Conservation (phyloP, 78 protist genomes). For the Speleostelium caveatum region DNA sequence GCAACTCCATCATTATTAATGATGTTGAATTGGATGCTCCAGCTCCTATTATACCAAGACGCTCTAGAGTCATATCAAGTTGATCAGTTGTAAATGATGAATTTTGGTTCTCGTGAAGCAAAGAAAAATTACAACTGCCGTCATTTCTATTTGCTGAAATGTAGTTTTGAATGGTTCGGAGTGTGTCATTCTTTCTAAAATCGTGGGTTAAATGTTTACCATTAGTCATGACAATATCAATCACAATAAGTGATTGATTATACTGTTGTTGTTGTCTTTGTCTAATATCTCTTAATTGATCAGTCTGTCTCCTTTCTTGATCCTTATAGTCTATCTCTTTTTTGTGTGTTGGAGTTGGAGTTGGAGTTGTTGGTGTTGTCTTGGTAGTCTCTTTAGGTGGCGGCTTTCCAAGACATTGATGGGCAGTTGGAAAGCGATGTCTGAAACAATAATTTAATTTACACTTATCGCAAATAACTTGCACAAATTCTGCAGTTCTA, state of each 20-base stretch:
- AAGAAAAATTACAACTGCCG: conserved; percentile 3
- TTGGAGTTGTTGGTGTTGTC: neutral
- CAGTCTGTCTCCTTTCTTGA: conserved; percentile 12
- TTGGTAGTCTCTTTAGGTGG: neutral
- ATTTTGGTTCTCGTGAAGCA: neutral
- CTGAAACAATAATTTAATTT: conserved; percentile 55
- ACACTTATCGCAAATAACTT: conserved; percentile 51
- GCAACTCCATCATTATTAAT: too few relatives aligned
- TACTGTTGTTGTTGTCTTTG: conserved; percentile 34
- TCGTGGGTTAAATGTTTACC: neutral
- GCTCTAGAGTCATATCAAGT: neutral
- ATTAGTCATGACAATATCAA: conserved; percentile 26
- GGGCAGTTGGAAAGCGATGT: conserved; percentile 66
- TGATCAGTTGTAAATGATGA: neutral
- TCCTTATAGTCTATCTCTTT: neutral
- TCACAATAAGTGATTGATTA: neutral
- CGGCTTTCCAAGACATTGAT: conserved; percentile 1
- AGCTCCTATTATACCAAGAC: too few relatives aligned
- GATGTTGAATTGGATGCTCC: too few relatives aligned
- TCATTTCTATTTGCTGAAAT: conserved; percentile 12
- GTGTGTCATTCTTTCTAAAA: conserved; percentile 2
- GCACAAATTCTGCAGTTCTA: conserved; percentile 36
- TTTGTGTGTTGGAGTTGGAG: conserved; percentile 4
- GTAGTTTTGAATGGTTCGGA: conserved; percentile 12
- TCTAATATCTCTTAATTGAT: conserved; percentile 20